Evolutionary conservation across 306 rosid species (phyloP).

Genomic region (Gastrolobium villosum): DNA sequence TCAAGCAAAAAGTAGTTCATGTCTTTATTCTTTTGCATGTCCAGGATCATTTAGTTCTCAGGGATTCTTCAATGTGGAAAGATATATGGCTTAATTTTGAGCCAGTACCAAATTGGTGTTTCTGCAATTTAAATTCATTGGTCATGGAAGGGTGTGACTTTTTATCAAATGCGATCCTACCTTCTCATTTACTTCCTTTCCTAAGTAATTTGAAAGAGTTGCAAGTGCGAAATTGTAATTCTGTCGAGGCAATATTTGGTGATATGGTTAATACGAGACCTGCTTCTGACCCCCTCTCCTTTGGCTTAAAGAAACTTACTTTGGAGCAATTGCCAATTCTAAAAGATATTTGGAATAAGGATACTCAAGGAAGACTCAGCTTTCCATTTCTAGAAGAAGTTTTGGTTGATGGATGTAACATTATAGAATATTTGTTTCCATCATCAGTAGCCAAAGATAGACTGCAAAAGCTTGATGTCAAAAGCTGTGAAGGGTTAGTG

Average conservation of each 20-base stretch:
- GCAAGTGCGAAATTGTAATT: neutral
- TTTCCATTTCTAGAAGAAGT: neutral
- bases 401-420: neutral
- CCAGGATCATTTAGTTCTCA: neutral
- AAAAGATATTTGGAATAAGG: neutral
- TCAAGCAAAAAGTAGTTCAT: neutral
- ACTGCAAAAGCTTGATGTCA: too few species aligned
- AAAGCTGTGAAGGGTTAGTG: too few species aligned
- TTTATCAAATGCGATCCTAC: neutral
- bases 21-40: neutral
- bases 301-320: neutral
- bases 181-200: neutral
- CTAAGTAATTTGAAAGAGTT: neutral
- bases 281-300: too few species aligned
- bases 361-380: neutral
- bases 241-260: slow-evolving; percentile 18
- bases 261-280: too few species aligned
- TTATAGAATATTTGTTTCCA: slow-evolving; percentile 5
- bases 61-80: neutral
- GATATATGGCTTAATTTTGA: neutral
- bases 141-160: too few species aligned
- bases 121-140: neutral
- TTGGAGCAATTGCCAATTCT: neutral
- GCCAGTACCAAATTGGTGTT: neutral
- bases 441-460: too few species aligned